phyloP scores from a whole-genome alignment of 2,329 filamentous ascomycete species.

The Phoma herbarum region DNA sequence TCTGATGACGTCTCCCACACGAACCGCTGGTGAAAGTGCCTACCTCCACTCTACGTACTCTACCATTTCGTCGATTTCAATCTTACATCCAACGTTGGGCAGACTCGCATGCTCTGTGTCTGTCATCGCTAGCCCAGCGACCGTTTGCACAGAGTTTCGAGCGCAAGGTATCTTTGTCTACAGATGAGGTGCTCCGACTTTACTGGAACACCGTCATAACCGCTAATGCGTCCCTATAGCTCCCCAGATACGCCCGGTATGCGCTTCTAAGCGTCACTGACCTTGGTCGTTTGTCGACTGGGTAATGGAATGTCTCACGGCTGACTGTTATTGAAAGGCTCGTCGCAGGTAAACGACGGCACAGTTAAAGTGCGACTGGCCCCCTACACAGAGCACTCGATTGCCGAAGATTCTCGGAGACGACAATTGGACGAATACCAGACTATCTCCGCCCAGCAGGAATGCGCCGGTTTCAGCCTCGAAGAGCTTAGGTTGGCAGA shows the following conservation, averaged over 20 bases:
- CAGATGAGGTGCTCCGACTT: background rate
- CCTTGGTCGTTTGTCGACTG: background rate
- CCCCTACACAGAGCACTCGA: background rate
- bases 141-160: too few relatives aligned
- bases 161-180: too few relatives aligned
- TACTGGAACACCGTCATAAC: too few relatives aligned
- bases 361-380: background rate
- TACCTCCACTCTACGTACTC: too few relatives aligned
- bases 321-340: too few relatives aligned
- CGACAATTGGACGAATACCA: constrained; percentile 6
- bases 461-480: constrained; percentile 8
- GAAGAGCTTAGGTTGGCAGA: constrained; percentile 20
- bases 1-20: too few relatives aligned
- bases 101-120: too few relatives aligned
- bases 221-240: background rate
- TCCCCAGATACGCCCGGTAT: background rate
- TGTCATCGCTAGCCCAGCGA: too few relatives aligned
- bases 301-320: background rate
- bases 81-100: too few relatives aligned
- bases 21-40: too few relatives aligned
- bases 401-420: too few relatives aligned
- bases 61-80: too few relatives aligned
- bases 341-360: background rate
- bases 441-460: constrained; percentile 7
- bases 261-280: background rate